phyloP scores from a whole-genome alignment of 2,329 filamentous ascomycete species.

The Sclerotinia nivalis region DNA sequence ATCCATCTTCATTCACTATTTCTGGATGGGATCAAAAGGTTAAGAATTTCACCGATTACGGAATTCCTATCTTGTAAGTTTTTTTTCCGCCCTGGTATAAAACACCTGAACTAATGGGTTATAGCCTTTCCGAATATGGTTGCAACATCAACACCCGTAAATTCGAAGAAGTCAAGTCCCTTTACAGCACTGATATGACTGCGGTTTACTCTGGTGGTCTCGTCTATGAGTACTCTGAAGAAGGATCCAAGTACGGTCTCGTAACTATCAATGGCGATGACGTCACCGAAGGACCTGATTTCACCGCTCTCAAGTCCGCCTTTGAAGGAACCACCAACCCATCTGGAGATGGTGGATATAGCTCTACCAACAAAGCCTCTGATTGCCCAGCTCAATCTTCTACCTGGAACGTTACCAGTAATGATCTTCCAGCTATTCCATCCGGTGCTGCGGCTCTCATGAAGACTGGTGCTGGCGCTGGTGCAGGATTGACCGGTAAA shows the following conservation, averaged over 20 bases:
- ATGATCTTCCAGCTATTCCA: constrained; percentile 52
- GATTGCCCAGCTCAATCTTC: constrained; percentile 48
- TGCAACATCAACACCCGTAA: constrained; percentile 80
- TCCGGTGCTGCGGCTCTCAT: constrained; percentile 47
- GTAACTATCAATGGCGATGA: constrained; percentile 37
- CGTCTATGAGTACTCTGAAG: constrained; percentile 90
- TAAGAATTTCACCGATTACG: constrained; percentile 65
- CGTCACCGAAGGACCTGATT: constrained; percentile 49
- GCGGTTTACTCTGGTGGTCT: constrained; percentile 91
- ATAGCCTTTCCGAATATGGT: constrained; percentile 79
- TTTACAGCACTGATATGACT: constrained; percentile 85
- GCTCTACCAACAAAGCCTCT: constrained; percentile 41
- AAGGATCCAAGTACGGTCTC: constrained; percentile 72
- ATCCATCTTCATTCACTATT: constrained; percentile 56
- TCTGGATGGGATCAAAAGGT: constrained; percentile 73
- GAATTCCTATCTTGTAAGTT: constrained; percentile 56
- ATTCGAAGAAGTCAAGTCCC: constrained; percentile 75
- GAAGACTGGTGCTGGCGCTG: constrained; percentile 50
- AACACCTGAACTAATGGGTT: constrained; percentile 21
- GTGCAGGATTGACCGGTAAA: constrained; percentile 44
- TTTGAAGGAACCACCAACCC: constrained; percentile 48
- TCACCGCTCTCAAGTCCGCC: constrained; percentile 49
- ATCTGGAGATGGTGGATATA: constrained; percentile 54
- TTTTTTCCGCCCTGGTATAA: background rate
- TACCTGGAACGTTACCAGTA: constrained; percentile 51